Conservation (phyloP, 768 basidiomycete genomes). For the Hypsizygus marmoreus region DNA sequence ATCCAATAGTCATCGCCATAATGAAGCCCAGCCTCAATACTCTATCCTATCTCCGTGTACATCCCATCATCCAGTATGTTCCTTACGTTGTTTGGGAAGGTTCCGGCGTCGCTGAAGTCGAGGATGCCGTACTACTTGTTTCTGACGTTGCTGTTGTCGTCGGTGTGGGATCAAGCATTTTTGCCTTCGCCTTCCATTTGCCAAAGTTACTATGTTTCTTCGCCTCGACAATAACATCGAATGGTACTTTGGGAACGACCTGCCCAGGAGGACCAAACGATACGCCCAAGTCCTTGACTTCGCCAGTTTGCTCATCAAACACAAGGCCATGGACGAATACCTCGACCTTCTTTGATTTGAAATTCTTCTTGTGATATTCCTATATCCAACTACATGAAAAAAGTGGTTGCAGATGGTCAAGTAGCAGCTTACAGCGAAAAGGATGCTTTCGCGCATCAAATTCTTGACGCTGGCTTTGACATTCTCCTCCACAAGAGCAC, state of each 20-base stretch:
- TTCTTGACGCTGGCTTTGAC: slow-evolving; percentile 44
- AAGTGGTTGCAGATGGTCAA: not conserved
- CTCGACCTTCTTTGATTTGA: slow-evolving; percentile 23
- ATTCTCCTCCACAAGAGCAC: slow-evolving; percentile 51
- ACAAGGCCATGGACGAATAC: slow-evolving; percentile 61
- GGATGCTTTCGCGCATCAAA: slow-evolving; percentile 38
- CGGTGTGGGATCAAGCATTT: slow-evolving; percentile 14
- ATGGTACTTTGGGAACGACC: slow-evolving; percentile 34
- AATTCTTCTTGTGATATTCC: slow-evolving; percentile 13
- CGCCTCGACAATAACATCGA: slow-evolving; percentile 28
- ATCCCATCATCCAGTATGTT: too few species aligned
- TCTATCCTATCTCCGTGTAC: too few species aligned
- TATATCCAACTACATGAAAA: slow-evolving; percentile 4
- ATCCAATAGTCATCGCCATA: too few species aligned
- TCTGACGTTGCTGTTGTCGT: not conserved
- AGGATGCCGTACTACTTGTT: too few species aligned
- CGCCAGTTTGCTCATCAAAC: slow-evolving; percentile 51
- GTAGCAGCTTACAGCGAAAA: slow-evolving; percentile 26
- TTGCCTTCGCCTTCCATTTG: slow-evolving; percentile 18
- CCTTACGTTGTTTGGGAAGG: not conserved
- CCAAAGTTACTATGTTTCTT: slow-evolving; percentile 22
- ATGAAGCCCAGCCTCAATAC: too few species aligned
- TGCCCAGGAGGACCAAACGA: slow-evolving; percentile 42
- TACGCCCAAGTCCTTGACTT: slow-evolving; percentile 48
- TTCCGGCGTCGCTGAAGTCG: not conserved